These are phyloP conservation scores for Phyllosticta citrichinensis DNA, from an alignment of 2,329 filamentous ascomycete genomes.

Conservation along the genomic window DNA sequence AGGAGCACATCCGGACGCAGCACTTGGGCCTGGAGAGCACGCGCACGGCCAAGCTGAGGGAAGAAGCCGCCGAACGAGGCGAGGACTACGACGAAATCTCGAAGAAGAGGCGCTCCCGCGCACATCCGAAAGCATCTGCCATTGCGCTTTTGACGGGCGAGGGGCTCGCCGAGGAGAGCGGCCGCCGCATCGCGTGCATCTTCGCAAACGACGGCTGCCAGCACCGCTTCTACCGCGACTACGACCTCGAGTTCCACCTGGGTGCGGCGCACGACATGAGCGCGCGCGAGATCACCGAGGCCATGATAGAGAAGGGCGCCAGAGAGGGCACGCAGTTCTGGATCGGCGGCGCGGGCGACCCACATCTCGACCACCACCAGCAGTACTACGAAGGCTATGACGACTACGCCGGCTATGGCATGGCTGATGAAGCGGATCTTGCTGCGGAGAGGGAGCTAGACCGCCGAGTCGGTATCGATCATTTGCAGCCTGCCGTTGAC, in stretches of 20 bases:
- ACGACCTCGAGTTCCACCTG: constrained; percentile 49
- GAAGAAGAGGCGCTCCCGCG: constrained; percentile 1
- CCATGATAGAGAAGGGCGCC: constrained; percentile 31
- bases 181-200: constrained; percentile 43
- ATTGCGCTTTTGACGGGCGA: constrained; percentile 44
- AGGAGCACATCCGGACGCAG: constrained; percentile 74
- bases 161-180: constrained; percentile 41
- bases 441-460: constrained; percentile 6
- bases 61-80: constrained; percentile 29
- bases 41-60: constrained; percentile 24
- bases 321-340: constrained; percentile 35
- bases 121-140: constrained; percentile 21
- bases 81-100: neutral
- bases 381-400: neutral
- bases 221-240: constrained; percentile 42
- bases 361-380: constrained; percentile 9
- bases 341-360: constrained; percentile 28
- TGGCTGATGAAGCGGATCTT: constrained; percentile 3
- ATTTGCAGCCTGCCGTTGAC: neutral
- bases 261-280: constrained; percentile 31
- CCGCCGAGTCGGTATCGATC: constrained; percentile 1
- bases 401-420: neutral
- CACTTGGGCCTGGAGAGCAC: constrained; percentile 55
- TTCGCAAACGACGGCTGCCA: constrained; percentile 20
- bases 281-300: constrained; percentile 26